Conservation (phyloP, 2,329 filamentous ascomycete genomes). For the Xylaria sp. region DNA sequence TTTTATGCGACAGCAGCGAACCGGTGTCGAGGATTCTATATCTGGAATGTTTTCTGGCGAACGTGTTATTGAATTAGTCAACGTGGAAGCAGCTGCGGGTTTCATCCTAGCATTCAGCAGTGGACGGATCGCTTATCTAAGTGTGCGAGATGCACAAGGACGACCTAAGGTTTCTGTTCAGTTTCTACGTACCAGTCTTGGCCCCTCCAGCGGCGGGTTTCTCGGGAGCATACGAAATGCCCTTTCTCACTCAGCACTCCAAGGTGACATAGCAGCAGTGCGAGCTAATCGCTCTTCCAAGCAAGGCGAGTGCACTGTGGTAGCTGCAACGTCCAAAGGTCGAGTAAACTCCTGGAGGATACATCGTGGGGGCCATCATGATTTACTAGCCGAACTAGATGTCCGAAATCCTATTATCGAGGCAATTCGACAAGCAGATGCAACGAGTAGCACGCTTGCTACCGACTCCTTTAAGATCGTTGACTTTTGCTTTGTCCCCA, state of each 20-base stretch:
- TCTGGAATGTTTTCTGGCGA: conserved; percentile 83
- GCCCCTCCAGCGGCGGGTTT: conserved; percentile 71
- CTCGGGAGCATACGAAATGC: conserved; percentile 84
- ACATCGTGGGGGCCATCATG: conserved; percentile 86
- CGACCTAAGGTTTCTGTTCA: conserved; percentile 83
- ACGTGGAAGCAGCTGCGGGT: conserved; percentile 84
- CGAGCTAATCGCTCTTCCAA: conserved; percentile 76
- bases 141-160: conserved; percentile 86
- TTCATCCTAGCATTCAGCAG: conserved; percentile 87
- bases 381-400: conserved; percentile 78
- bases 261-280: conserved; percentile 83
- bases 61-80: conserved; percentile 78
- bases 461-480: conserved; percentile 75
- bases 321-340: conserved; percentile 81
- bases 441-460: conserved; percentile 60
- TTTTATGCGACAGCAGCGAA: conserved; percentile 83
- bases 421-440: conserved; percentile 68
- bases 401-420: conserved; percentile 71
- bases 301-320: conserved; percentile 85
- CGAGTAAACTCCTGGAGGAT: conserved; percentile 88
- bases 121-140: conserved; percentile 87
- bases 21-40: conserved; percentile 80
- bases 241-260: conserved; percentile 74
- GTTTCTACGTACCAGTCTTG: conserved; percentile 73
- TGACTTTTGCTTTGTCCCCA: conserved; percentile 79